Evolutionary conservation across 495 filamentous ascomycete species (phyloP), one percentile per base, ranked within the genome.

Genomic region (Tuber umbilicatum): DNA sequence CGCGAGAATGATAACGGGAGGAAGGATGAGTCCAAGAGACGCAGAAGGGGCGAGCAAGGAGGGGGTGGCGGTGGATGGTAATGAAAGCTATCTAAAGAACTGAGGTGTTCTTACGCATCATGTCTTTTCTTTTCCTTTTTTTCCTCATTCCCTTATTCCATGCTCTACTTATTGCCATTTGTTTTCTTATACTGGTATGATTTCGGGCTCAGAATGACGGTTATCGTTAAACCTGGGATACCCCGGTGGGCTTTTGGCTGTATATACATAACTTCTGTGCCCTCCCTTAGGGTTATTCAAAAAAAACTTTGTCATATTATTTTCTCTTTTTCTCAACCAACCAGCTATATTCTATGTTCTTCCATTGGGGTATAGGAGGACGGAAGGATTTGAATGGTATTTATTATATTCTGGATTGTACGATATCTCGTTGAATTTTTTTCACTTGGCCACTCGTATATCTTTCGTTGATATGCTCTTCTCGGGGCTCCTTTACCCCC

Each of bases 21-120:
- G 68, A 75, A 75, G 38, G 77, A 80, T 39, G 78, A 80, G 41
- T 71, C 72, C 14, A 80, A 80, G 27, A 76, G 78, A 31, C 70
- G 78, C 2, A 80, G 78, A 68, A 80, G 78, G 31, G 78, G 77
- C 2, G 40, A 47, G 16, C 40, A 71, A 31, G 60, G 37, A 73
- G 73, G 75, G 19, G 68, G 78, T 2, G 55, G 71, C 37, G 70
- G 70, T 39, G 73, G 78, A 73, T 40, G 47, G 31, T 74, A 71
- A 68, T 76, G n/a, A 70, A 17, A 70, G 71, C 71, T 70, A 60
- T 73, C 35, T 35, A 43, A 43, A 42, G 67, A 71, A 43, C 23
- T 55, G 38, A 42, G 70, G 71, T 23, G 47, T 50, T 41, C 78
- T 75, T 60, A 41, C 74, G 68, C 78, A 79, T 74, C 45, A 64